Conservation (phyloP, 164 flowering plant species). For the Liriodendron chinense region DNA sequence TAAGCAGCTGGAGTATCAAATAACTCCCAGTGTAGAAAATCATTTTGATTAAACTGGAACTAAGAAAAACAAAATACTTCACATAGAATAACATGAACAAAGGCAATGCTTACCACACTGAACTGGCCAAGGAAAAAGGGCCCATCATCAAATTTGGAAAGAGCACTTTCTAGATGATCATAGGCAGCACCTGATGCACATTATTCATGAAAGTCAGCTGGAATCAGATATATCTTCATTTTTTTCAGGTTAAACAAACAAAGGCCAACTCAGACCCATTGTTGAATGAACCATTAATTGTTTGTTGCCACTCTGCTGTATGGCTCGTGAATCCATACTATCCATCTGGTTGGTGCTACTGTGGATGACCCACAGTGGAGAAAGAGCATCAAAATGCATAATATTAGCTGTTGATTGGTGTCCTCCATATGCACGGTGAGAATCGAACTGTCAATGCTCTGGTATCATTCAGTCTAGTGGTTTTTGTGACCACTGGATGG, state of each 20-base stretch:
- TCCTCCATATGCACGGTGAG: neutral
- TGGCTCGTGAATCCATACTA: neutral
- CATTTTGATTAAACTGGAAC: neutral
- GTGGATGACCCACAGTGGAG: neutral
- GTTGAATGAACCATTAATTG: neutral
- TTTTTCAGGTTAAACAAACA: too few species aligned
- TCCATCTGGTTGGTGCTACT: neutral
- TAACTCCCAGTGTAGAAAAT: neutral
- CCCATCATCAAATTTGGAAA: slow-evolving; percentile 74
- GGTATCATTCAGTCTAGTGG: too few species aligned
- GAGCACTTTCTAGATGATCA: slow-evolving; percentile 76
- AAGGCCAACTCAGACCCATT: neutral
- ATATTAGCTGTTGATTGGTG: neutral
- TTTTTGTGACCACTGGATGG: too few species aligned
- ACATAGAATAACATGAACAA: neutral
- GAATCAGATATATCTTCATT: neutral
- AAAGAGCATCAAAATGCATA: neutral
- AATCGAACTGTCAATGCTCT: too few species aligned
- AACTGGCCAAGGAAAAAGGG: slow-evolving; percentile 94
- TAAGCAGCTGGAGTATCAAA: neutral
- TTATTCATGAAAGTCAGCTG: neutral
- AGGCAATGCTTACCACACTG: slow-evolving; percentile 47
- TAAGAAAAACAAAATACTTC: neutral
- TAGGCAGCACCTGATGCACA: slow-evolving; percentile 45
- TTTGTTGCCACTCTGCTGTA: neutral